A percentile compares a stretch with the other conserved stretches of the same genome.
These are phyloP conservation scores for Termitomyces sp. DNA, from an alignment of 768 basidiomycete species.

Conservation along the genomic window DNA sequence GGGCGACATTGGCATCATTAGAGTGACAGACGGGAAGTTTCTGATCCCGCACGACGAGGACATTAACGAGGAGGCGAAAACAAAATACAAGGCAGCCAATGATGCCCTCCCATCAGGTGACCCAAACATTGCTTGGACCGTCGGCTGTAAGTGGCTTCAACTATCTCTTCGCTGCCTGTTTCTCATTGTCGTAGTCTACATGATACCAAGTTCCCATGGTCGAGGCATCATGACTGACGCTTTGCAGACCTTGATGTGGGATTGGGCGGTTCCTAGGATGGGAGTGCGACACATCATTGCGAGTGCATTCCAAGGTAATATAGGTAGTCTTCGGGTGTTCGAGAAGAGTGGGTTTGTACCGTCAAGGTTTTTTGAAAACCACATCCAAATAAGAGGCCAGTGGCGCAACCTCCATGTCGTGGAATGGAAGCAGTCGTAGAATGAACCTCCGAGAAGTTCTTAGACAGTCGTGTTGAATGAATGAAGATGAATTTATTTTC, in stretches of 20 bases:
- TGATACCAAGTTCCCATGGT: slow-evolving; percentile 56
- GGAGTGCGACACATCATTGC: slow-evolving; percentile 39
- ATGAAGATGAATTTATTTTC: neutral
- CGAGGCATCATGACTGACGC: slow-evolving; percentile 72
- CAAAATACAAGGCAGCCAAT: slow-evolving; percentile 34
- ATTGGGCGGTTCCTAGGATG: slow-evolving; percentile 68
- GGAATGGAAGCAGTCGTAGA: slow-evolving; percentile 20
- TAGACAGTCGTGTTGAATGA: neutral
- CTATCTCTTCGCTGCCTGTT: neutral
- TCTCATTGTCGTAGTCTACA: slow-evolving; percentile 39
- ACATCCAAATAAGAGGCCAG: slow-evolving; percentile 30
- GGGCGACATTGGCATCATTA: slow-evolving; percentile 37
- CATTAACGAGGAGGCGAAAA: slow-evolving; percentile 31
- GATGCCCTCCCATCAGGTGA: slow-evolving; percentile 37
- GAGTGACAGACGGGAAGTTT: slow-evolving; percentile 21
- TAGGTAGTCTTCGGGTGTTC: slow-evolving; percentile 58
- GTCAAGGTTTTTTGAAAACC: slow-evolving; percentile 31
- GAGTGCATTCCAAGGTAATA: slow-evolving; percentile 45
- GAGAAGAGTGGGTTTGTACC: slow-evolving; percentile 57
- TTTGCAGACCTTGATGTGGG: slow-evolving; percentile 42
- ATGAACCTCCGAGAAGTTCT: neutral
- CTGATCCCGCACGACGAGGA: slow-evolving; percentile 8
- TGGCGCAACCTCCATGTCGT: slow-evolving; percentile 28
- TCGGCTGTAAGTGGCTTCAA: slow-evolving; percentile 43
- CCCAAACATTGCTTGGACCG: slow-evolving; percentile 50